A percentile compares a stretch with the other conserved stretches of the same genome.
Conservation (phyloP, 371 early-diverging fungal species). For the Capniomyces stellatus region DNA sequence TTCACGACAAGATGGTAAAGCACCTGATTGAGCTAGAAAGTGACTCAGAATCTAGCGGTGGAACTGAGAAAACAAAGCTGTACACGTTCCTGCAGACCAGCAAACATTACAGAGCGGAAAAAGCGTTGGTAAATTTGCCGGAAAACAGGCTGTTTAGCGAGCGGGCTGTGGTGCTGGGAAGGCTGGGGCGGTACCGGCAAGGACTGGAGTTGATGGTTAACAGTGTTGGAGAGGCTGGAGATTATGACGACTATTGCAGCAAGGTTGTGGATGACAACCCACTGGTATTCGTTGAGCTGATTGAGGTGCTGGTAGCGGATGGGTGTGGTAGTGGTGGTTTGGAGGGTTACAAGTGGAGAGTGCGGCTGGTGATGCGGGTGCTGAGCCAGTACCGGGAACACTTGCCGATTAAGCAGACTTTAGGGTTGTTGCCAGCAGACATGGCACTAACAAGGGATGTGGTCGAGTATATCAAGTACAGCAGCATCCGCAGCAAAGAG, state of each 20-base stretch:
- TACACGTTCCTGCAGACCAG: slow-evolving; percentile 48
- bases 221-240: slow-evolving; percentile 42
- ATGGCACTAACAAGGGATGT: slow-evolving; percentile 14
- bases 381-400: slow-evolving; percentile 10
- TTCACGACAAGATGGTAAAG: slow-evolving; percentile 60
- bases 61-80: slow-evolving; percentile 6
- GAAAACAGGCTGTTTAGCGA: slow-evolving; percentile 61
- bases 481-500: too few species aligned
- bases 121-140: slow-evolving; percentile 52
- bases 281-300: slow-evolving; percentile 15
- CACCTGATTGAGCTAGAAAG: slow-evolving; percentile 49
- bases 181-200: slow-evolving; percentile 71
- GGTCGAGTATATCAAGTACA: slow-evolving; percentile 14
- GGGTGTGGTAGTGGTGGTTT: background rate
- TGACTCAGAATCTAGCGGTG: too few species aligned
- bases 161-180: slow-evolving; percentile 59
- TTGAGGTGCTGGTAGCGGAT: slow-evolving; percentile 9
- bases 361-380: slow-evolving; percentile 13
- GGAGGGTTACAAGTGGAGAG: slow-evolving; percentile 3
- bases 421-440: slow-evolving; percentile 13
- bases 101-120: slow-evolving; percentile 50
- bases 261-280: slow-evolving; percentile 8
- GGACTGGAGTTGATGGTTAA: slow-evolving; percentile 67
- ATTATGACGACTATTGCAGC: slow-evolving; percentile 57
- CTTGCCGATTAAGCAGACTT: slow-evolving; percentile 12